A percentile compares a stretch with the other conserved stretches of the same genome.
Evolutionary conservation across 169 alveolate genomes (phyloP).

Genomic region (Eimeria sp.): DNA sequence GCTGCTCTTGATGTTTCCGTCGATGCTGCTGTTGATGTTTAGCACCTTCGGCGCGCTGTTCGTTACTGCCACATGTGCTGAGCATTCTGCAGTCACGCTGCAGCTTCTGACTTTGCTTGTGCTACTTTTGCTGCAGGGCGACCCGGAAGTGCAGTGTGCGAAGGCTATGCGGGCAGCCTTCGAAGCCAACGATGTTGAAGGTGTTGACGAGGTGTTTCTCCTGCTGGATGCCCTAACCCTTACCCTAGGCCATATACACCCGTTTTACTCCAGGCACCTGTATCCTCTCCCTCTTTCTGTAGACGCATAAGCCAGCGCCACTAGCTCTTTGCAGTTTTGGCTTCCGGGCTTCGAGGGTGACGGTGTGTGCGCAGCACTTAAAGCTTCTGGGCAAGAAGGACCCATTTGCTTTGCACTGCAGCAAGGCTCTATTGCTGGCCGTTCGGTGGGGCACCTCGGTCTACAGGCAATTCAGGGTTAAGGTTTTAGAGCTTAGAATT

Average conservation of each 20-base stretch:
- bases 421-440: conserved; percentile 47
- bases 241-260: not conserved
- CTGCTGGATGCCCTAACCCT: not conserved
- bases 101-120: not conserved
- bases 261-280: not conserved
- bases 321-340: not conserved
- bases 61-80: not conserved
- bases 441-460: conserved; percentile 25
- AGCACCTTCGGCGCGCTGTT: too few relatives aligned
- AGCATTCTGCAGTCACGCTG: conserved; percentile 3
- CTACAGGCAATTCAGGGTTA: not conserved
- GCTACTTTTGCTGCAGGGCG: conserved; percentile 27
- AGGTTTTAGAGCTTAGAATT: not conserved
- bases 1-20: conserved; percentile 14
- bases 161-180: conserved; percentile 65
- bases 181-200: conserved; percentile 54
- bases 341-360: not conserved
- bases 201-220: conserved; percentile 49
- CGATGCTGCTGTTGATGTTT: not conserved
- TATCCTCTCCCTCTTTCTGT: not conserved
- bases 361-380: conserved; percentile 56
- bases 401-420: conserved; percentile 53
- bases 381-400: conserved; percentile 14
- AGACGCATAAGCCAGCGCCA: not conserved
- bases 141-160: conserved; percentile 49